phyloP scores from a whole-genome alignment of 176 grass and related monocot genomes.

The Triticum turgidum region DNA sequence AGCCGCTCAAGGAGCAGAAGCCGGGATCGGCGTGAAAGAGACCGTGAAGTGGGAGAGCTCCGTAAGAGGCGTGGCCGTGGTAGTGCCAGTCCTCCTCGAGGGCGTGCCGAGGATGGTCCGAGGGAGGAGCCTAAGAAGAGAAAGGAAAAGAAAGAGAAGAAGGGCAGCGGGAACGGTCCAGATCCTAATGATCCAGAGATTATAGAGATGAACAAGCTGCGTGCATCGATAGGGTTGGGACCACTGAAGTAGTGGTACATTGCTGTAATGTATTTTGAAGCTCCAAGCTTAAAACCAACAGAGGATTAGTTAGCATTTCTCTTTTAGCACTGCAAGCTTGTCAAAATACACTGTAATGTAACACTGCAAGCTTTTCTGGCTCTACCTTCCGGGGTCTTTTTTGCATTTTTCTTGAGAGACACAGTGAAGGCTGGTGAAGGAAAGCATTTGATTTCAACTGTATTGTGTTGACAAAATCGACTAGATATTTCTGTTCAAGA shows the following conservation, averaged over 20 bases:
- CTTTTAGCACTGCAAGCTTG: background rate
- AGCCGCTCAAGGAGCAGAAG: constrained; percentile 69
- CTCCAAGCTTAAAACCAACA: background rate
- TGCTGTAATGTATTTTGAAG: constrained; percentile 25
- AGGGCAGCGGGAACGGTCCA: constrained; percentile 48
- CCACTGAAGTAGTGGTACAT: constrained; percentile 51
- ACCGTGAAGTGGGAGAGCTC: constrained; percentile 65
- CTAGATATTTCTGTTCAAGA: background rate
- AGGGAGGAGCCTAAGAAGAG: constrained; percentile 63
- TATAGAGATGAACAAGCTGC: constrained; percentile 68
- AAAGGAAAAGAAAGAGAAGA: constrained; percentile 83
- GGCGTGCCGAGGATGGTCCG: constrained; percentile 39
- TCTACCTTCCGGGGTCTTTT: background rate
- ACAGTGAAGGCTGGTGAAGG: background rate
- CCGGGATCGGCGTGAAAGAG: constrained; percentile 63
- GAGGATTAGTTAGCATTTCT: constrained; percentile 8
- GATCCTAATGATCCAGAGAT: constrained; percentile 73
- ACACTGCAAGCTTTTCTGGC: background rate
- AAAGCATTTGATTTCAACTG: background rate
- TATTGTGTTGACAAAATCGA: background rate
- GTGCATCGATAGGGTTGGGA: constrained; percentile 62
- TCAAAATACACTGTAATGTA: constrained; percentile 21
- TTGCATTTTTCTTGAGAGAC: background rate
- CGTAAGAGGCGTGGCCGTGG: constrained; percentile 53
- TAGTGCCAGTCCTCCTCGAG: constrained; percentile 52